phyloP scores from a whole-genome alignment of 2,329 filamentous ascomycete genomes.

The Xylariaceae sp. region DNA sequence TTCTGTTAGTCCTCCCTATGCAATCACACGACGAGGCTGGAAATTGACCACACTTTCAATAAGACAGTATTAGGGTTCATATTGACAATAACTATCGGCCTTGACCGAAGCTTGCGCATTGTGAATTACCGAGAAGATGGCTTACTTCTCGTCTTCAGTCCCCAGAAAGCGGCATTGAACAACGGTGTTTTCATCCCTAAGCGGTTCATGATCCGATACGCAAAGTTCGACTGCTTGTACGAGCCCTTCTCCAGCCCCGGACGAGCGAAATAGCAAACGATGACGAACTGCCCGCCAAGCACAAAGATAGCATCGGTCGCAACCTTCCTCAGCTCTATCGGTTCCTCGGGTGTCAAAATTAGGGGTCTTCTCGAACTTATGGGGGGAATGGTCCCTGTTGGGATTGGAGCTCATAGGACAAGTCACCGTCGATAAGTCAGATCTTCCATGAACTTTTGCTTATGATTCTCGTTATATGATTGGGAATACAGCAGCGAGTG shows the following conservation, averaged over 20 bases:
- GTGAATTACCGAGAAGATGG: conserved; percentile 26
- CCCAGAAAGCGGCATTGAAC: conserved; percentile 24
- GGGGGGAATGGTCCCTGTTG: neutral
- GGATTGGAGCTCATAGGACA: neutral
- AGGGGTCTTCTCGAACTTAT: conserved; percentile 6
- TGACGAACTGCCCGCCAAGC: conserved; percentile 19
- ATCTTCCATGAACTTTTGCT: neutral
- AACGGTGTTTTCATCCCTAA: conserved; percentile 26
- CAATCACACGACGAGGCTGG: neutral
- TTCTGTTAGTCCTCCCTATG: too few relatives aligned
- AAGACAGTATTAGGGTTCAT: neutral
- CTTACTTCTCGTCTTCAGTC: conserved; percentile 23
- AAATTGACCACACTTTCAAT: neutral
- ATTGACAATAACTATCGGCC: conserved; percentile 20
- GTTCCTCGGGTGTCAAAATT: conserved; percentile 11
- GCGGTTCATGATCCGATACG: conserved; percentile 21
- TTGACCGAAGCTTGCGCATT: conserved; percentile 22
- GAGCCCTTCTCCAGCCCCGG: conserved; percentile 25
- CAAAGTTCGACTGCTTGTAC: conserved; percentile 25
- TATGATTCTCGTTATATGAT: neutral
- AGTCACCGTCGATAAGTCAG: too few relatives aligned
- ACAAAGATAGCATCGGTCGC: conserved; percentile 14
- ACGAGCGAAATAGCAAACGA: conserved; percentile 27
- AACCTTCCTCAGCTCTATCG: conserved; percentile 6
- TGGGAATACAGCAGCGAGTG: neutral